Evolutionary conservation across 768 basidiomycete species (phyloP), one percentile per base, ranked within the genome.

Genomic region (Mrakia blollopis): DNA sequence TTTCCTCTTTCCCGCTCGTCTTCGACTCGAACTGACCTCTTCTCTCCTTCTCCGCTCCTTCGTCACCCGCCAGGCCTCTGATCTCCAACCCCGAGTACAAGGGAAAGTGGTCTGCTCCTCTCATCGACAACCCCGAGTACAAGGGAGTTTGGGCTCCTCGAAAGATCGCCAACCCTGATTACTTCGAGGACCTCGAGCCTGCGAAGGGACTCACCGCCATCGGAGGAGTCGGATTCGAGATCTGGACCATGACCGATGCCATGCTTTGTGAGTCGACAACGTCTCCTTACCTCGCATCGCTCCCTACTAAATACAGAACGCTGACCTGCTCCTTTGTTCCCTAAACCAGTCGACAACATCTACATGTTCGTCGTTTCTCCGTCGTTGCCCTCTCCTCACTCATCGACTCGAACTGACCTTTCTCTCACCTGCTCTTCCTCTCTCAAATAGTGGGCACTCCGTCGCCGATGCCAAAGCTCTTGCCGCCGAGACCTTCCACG

Each of bases 51-150:
- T 75, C 0, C 50, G 6, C 16, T 3, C 47, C 21, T 50, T 14
- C 16, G 16, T 50, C 47, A 4, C 18, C n/a, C 1, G 41, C 6
- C 78, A 92, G 91, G 78, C 92, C 95, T 39, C 87, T 85, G 87
- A 95, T 93, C 87, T 88, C 89, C 81, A 98, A 98, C 87, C 94
- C 95, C 67, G 87, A 86, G 50, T 99, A 93, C 89, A 97, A 95
- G 89, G 97, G 97, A 87, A 95, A 94, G 84, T 99, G 97, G 97
- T 91, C 89, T 71, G 89, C 95, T 23, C 94, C 96, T 76, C 87
- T 91, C 87, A 92, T 98, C 82, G 91, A 94, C 85, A 98, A 99
- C 89, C 97, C 97, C 25, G 94, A 85, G 61, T 99, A 98, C 91
- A 96, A 92, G 85, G 97, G 97, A 81, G 87, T 89, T 78, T 99